Evolutionary conservation across 306 rosid genomes (phyloP), one percentile per base, ranked within the genome.

Genomic region (Vigna angularis): DNA sequence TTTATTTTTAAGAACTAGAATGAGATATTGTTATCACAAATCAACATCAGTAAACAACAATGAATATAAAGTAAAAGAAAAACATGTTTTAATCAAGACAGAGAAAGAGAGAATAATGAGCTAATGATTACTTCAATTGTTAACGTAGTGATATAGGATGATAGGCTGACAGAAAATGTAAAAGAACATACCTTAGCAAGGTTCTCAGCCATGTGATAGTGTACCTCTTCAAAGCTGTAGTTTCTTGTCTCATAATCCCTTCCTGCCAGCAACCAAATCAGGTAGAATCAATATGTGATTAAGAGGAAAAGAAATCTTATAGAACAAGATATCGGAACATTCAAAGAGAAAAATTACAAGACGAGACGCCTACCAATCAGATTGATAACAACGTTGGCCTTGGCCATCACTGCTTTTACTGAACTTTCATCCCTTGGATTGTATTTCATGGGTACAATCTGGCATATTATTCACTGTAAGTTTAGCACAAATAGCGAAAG

Each of bases 361-460:
- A 81, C 26, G 10, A 28, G 17, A 72, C 6, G 38, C 44, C 75
- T 90, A 96, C 99, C 99, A 86, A 96, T 91, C 59, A 96, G 98
- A 85, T 96, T 96, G 81, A 96, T 82, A 74, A 96, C 97, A 36
- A 96, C 98, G 30, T 93, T 96, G 79, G 99, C 97, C 89, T 89
- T 96, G 6, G 99, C 97, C 97, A 93, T 85, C 48, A 91, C 99
- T 66, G 99, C 98, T 85, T 96, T 96, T 70, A 96, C 83, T n/a
- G 99, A 96, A 82, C 52, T 75, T 86, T 93, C 99, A 79, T 96
- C 98, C 77, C 98, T 90, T 61, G 99, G 98, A 83, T 96, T 83
- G 86, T 89, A 96, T 87, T 96, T 65, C 99, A 96, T 96, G 36
- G 99, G 99, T 64, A 96, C 98, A 68, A 96, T 89, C 98, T 96